A percentile compares a stretch with the other conserved stretches of the same genome.
phyloP scores from a whole-genome alignment of 192 early-diverging fungal species.

The Globomyces pollinis-pini region DNA sequence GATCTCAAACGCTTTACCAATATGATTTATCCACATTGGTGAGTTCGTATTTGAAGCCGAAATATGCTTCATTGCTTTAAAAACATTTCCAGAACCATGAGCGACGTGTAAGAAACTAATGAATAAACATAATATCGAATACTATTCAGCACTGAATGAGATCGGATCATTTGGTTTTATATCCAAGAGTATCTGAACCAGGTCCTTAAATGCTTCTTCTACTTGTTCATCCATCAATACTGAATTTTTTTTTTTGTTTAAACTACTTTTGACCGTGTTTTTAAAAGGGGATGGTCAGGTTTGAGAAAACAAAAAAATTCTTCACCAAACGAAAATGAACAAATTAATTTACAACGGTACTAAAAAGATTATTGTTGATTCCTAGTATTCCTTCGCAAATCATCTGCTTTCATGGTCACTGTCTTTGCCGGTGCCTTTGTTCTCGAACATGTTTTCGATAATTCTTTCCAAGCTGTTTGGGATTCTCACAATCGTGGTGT shows the following conservation, averaged over 20 bases:
- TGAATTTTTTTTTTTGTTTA: not conserved
- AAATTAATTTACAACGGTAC: conserved; percentile 9
- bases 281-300: not conserved
- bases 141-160: conserved; percentile 2
- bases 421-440: conserved; percentile 7
- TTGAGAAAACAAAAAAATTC: not conserved
- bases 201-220: not conserved
- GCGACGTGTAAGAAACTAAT: conserved; percentile 8
- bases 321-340: not conserved
- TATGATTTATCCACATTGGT: not conserved
- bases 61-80: conserved; percentile 7
- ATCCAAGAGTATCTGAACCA: conserved; percentile 2
- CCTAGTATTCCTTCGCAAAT: conserved; percentile 1
- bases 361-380: not conserved
- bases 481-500: conserved; percentile 4
- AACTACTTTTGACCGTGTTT: not conserved
- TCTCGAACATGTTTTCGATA: conserved; percentile 5
- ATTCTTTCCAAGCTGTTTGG: not conserved
- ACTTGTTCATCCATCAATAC: not conserved
- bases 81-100: not conserved
- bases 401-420: not conserved
- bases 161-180: conserved; percentile 3
- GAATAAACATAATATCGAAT: not conserved
- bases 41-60: not conserved
- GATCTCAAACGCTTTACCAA: conserved; percentile 6